Evolutionary conservation across 78 protist genomes (phyloP), one percentile per base, ranked within the genome.

Genomic region (Parvularia atlantis): DNA sequence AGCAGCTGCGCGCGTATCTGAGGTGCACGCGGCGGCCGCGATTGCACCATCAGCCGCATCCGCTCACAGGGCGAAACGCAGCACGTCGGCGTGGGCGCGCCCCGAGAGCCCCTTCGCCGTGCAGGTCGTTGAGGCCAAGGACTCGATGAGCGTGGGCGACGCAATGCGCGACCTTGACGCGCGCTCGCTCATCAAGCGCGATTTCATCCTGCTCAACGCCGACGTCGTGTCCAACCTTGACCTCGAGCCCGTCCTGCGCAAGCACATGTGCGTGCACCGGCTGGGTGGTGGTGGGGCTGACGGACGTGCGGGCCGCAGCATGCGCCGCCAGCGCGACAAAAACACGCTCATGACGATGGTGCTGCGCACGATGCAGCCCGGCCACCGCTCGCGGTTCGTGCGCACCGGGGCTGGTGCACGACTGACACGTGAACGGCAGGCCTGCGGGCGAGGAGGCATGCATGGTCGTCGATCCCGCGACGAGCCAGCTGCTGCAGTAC

Each of bases 171-270:
- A 66, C 16, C 53, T 89, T 10, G 77, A 82, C 77, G 39, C 68
- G 36, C 14, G 24, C 24, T 60, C 48, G 33, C 46, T 77, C 61
- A 87, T 89, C 78, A 69, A 52, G 40, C 7, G 22, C 33, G 90
- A 87, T 75, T 87, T 89, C 48, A 73, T 89, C 36, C 67, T 89
- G 6, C 77, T 80, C n/a, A 33, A 52, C 26, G 91, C 84, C 69
- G 91, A 87, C 43, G 79, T 82, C 19, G 78, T 89, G 6, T 65
- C 90, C 33, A 87, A 89, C 75, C 40, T 87, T 66, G 44, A 83
- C 46, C 71, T 89, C 36, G 61, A 35, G 22, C 70, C 77, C 10
- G 83, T 77, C 54, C 52, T 89, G 14, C 57, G 36, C 22, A 52
- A 75, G 40, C 94, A 89, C 75, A 61, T 69, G 85, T 85, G 66